Percentiles rank a stretch among this genome's conserved stretches.
Evolutionary conservation across 768 basidiomycete genomes (phyloP).

Genomic region (Rhodosporidiobolus odoratus): DNA sequence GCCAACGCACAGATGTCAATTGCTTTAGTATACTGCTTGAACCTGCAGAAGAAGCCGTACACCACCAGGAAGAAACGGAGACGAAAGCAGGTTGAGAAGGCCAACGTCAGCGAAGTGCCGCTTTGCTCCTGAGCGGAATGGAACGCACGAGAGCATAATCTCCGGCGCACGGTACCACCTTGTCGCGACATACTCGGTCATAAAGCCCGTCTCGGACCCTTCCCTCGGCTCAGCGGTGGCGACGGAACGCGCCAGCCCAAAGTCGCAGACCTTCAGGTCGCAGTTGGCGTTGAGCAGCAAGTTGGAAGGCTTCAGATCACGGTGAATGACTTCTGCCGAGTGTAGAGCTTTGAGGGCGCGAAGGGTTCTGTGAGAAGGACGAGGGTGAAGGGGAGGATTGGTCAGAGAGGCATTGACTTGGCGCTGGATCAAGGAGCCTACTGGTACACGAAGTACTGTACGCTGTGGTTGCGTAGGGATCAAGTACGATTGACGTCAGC

Average conservation of each 20-base stretch:
- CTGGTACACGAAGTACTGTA: conserved; percentile 95
- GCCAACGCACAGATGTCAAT: conserved; percentile 48
- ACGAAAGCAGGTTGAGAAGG: not conserved
- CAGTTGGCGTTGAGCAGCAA: conserved; percentile 73
- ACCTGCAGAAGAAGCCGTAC: conserved; percentile 38
- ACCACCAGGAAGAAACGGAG: not conserved
- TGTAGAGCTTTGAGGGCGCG: conserved; percentile 91
- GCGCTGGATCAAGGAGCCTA: not conserved
- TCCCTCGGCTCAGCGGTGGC: conserved; percentile 44
- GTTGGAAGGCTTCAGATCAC: conserved; percentile 91
- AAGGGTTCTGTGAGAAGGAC: conserved; percentile 58
- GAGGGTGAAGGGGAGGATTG: no score
- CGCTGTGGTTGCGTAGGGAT: conserved; percentile 45
- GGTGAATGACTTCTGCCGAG: conserved; percentile 72
- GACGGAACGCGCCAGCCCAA: conserved; percentile 66
- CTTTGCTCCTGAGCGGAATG: no score
- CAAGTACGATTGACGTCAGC: not conserved
- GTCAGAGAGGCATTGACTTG: not conserved
- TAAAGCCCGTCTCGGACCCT: conserved; percentile 46
- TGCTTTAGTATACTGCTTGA: conserved; percentile 53
- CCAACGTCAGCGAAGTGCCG: no score
- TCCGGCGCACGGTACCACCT: conserved; percentile 61
- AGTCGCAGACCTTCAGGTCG: conserved; percentile 53
- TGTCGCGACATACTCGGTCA: conserved; percentile 74
- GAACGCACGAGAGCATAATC: conserved; percentile 51